These are phyloP conservation scores for Rhizopus delemar DNA, from an alignment of 371 early-diverging fungal species.

Conservation along the genomic window DNA sequence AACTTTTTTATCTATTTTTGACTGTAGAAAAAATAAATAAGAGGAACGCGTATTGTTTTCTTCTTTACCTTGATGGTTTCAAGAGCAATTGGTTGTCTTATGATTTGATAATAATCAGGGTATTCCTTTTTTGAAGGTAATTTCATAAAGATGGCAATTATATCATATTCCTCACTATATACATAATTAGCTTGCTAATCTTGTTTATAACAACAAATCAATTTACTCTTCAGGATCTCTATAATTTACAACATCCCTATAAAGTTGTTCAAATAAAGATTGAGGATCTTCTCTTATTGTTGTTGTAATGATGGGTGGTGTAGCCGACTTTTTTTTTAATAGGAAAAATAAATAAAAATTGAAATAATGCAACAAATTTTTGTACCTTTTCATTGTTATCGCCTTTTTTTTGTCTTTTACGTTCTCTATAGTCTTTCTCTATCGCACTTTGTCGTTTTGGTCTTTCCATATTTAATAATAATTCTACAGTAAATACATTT, in stretches of 20 bases:
- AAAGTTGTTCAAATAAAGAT: slow-evolving; percentile 22
- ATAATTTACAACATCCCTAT: slow-evolving; percentile 30
- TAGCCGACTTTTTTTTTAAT: background rate
- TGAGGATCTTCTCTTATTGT: slow-evolving; percentile 4
- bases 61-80: slow-evolving; percentile 57
- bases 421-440: slow-evolving; percentile 38
- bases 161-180: slow-evolving; percentile 52
- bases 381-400: slow-evolving; percentile 2
- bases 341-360: background rate
- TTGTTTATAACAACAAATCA: background rate
- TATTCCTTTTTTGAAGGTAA: slow-evolving; percentile 78
- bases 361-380: background rate
- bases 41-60: background rate
- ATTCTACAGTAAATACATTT: too few relatives aligned
- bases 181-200: background rate
- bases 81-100: slow-evolving; percentile 82
- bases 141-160: slow-evolving; percentile 71
- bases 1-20: slow-evolving; percentile 46
- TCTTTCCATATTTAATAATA: slow-evolving; percentile 8
- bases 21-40: slow-evolving; percentile 16
- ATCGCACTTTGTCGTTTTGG: slow-evolving; percentile 28
- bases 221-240: slow-evolving; percentile 45
- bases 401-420: slow-evolving; percentile 28
- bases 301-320: background rate
- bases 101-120: slow-evolving; percentile 90